Conservation (phyloP, 805 yeast genomes). For the Starmerella bombi region DNA sequence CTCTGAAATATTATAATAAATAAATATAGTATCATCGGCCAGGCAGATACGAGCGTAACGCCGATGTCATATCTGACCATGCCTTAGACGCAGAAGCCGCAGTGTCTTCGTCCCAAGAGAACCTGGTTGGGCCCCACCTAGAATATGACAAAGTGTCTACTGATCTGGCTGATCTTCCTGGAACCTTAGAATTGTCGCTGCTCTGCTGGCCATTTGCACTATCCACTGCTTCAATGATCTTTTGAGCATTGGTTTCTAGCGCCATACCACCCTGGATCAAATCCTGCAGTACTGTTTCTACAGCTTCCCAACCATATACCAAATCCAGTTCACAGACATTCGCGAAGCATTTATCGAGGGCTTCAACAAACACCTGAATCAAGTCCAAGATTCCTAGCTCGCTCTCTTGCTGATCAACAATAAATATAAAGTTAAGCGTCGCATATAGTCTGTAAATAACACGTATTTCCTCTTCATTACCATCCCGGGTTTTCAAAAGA, state of each 20-base stretch:
- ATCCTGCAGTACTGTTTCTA: slow-evolving; percentile 74
- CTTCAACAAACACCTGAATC: slow-evolving; percentile 93
- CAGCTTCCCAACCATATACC: slow-evolving; percentile 97
- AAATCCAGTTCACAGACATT: slow-evolving; percentile 92
- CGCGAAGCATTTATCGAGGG: slow-evolving; percentile 80
- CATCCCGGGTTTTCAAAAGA: slow-evolving; percentile 40
- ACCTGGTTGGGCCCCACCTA: neutral
- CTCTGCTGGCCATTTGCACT: slow-evolving; percentile 25
- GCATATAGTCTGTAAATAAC: slow-evolving; percentile 93
- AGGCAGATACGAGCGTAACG: slow-evolving; percentile 19
- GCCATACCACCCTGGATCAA: slow-evolving; percentile 97
- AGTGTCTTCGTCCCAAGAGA: slow-evolving; percentile 12
- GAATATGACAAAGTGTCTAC: slow-evolving; percentile 5
- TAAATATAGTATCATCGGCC: neutral
- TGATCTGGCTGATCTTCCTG: neutral
- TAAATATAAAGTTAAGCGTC: slow-evolving; percentile 86
- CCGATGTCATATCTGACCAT: slow-evolving; percentile 18
- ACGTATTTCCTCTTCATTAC: slow-evolving; percentile 50
- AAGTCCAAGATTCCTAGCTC: slow-evolving; percentile 87
- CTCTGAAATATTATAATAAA: no score
- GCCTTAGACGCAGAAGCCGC: slow-evolving; percentile 18
- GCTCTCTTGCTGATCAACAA: slow-evolving; percentile 90
- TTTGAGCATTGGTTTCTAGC: slow-evolving; percentile 71
- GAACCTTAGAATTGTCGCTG: slow-evolving; percentile 12
- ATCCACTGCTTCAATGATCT: slow-evolving; percentile 54